These are phyloP conservation scores for Diaporthe citri DNA, from an alignment of 2,329 filamentous ascomycete species.

Conservation along the genomic window DNA sequence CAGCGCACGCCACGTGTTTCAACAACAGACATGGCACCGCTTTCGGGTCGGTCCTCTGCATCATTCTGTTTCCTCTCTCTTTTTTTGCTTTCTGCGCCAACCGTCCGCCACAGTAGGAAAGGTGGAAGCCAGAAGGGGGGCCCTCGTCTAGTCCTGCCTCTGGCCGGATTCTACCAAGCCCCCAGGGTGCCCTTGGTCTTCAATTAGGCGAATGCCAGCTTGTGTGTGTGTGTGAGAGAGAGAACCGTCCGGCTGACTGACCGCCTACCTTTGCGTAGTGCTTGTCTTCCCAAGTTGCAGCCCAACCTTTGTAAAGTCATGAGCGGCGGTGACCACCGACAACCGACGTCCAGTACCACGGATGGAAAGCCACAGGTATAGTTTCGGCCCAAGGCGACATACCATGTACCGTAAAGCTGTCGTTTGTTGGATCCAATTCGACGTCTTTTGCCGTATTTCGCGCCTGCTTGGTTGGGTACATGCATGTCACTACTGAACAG, in stretches of 20 bases:
- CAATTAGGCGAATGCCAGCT: not conserved
- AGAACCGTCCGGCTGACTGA: not conserved
- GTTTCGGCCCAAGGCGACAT: not conserved
- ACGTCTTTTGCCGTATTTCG: not conserved
- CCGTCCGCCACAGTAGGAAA: not conserved
- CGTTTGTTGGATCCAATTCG: not conserved
- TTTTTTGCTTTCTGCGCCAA: no score
- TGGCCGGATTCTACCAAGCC: not conserved
- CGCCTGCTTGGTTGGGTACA: not conserved
- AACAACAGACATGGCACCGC: slow-evolving; percentile 20
- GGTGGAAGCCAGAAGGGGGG: not conserved
- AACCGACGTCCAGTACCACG: not conserved
- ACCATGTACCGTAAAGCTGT: no score
- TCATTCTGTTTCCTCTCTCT: not conserved
- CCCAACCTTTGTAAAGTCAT: not conserved
- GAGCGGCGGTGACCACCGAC: slow-evolving; percentile 20
- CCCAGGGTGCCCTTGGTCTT: not conserved
- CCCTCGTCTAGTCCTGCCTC: slow-evolving; percentile 11
- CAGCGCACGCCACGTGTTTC: slow-evolving; percentile 36
- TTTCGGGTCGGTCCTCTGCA: slow-evolving; percentile 17
- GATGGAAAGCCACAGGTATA: not conserved
- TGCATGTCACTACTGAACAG: not conserved
- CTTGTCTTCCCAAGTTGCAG: not conserved
- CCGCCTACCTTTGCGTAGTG: not conserved
- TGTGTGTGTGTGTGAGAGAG: no score